Base-by-base conservation (phyloP, 1,284 basidiomycete species). In the Marasmius sp. region DNA sequence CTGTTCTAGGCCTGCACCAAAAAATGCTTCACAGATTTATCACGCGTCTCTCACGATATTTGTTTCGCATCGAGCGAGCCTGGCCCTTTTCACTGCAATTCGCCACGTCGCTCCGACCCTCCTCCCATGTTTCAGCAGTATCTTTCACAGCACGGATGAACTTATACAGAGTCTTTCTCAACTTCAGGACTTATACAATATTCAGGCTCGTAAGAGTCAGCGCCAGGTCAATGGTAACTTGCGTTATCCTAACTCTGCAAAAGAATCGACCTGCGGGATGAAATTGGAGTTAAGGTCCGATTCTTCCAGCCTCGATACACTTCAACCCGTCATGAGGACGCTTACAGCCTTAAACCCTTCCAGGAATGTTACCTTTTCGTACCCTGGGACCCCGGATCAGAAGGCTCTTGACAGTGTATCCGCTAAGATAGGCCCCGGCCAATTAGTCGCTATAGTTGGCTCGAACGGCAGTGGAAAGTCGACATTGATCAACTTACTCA, bases 381-480 rank as follows among this genome's bases (percentile, higher is more conserved):
- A 81, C 60, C 74, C 74, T 9, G 54, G 53, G 38, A 58, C 53
- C 8, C 59, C 59, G 10, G 60, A 65, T 2, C 65, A 60, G 14
- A 66, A 71, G 8, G 78, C 72, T 14, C 63, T 82, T 34, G 49
- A 65, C 0, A 61, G 75, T 10, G 71, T 80, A 14, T 78, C 77
- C 1, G 74, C 84, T 56, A 72, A 69, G 0, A 75, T 85, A 54
- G 63, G 72, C 2, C 72, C 80, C 0, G 82, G 82, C 9, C 74
- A 81, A 54, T 68, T 84, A 3, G 75, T 81, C 34, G 75, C 83
- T 36, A 70, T 85, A 0, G 79, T 81, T 0, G 84, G 84, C 10
- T 65, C 64, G 11, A 83, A 81, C 62, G 83, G 81, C 12, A 77
- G 75, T 49, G 79, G 80, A 4, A 81, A 82, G 61, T 78, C 78